Percentiles rank a stretch among this genome's conserved stretches.
Conservation (phyloP, 2,329 filamentous ascomycete species). For the Hypoxylon sp. region DNA sequence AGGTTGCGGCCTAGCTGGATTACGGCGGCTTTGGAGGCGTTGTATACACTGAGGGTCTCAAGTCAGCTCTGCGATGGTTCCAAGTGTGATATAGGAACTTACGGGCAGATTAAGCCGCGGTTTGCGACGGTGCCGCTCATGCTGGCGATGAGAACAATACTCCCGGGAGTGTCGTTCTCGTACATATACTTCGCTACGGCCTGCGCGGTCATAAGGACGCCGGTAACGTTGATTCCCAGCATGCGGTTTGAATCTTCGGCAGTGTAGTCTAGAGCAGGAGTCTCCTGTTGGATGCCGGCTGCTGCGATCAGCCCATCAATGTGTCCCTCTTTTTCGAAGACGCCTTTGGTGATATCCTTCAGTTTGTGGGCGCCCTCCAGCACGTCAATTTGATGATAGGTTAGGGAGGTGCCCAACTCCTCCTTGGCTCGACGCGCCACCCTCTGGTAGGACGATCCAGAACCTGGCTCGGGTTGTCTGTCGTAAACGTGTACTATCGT, state of each 20-base stretch:
- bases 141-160: conserved; percentile 77
- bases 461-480: conserved; percentile 68
- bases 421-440: conserved; percentile 74
- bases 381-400: conserved; percentile 86
- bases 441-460: conserved; percentile 71
- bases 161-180: conserved; percentile 69
- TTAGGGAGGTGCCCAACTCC: conserved; percentile 76
- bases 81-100: conserved; percentile 51
- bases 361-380: conserved; percentile 75
- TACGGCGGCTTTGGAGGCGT: conserved; percentile 81
- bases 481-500: conserved; percentile 76
- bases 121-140: conserved; percentile 80
- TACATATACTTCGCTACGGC: conserved; percentile 86
- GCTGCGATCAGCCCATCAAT: conserved; percentile 83
- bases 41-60: conserved; percentile 72
- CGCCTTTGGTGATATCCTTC: conserved; percentile 76
- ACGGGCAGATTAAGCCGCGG: conserved; percentile 72
- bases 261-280: conserved; percentile 83
- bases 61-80: conserved; percentile 14
- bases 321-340: conserved; percentile 78
- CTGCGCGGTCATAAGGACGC: conserved; percentile 87
- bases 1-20: conserved; percentile 79
- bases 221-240: conserved; percentile 89
- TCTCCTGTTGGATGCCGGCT: conserved; percentile 85
- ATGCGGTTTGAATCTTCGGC: conserved; percentile 82